A percentile compares a stretch with the other conserved stretches of the same genome.
Conservation (phyloP, 208 protist genomes). For the Angomonas deanei region DNA sequence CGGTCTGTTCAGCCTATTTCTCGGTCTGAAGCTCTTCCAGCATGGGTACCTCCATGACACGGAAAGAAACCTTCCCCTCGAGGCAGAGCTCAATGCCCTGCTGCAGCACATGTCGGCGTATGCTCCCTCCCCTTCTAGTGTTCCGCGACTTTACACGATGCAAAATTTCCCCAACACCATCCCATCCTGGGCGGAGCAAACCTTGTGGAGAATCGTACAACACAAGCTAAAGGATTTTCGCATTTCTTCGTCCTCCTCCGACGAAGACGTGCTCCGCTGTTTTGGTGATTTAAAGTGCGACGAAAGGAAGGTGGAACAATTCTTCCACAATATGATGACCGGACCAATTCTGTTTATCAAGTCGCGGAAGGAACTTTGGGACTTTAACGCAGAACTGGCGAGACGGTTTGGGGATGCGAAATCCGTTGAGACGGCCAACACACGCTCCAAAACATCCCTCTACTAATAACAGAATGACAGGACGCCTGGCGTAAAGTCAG, state of each 20-base stretch:
- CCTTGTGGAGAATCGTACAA: constrained; percentile 19
- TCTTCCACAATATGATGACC: constrained; percentile 22
- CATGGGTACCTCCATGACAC: too few relatives aligned
- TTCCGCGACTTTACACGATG: constrained; percentile 28
- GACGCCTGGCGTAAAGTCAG: neutral
- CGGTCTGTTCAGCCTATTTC: too few relatives aligned
- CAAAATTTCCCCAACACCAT: constrained; percentile 8
- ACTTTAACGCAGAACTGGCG: constrained; percentile 33
- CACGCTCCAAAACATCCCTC: constrained; percentile 27
- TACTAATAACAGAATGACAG: constrained; percentile 6
- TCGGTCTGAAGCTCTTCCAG: too few relatives aligned
- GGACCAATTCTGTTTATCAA: constrained; percentile 29
- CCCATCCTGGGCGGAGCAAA: constrained; percentile 37
- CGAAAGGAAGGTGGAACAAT: constrained; percentile 33
- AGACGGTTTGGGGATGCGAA: constrained; percentile 34
- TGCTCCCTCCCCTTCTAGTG: too few relatives aligned
- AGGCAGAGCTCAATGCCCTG: constrained; percentile 57
- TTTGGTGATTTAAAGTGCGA: constrained; percentile 57
- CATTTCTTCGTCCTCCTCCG: constrained; percentile 13
- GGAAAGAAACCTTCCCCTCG: too few relatives aligned
- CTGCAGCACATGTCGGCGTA: constrained; percentile 58
- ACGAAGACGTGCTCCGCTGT: constrained; percentile 29
- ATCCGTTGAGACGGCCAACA: constrained; percentile 16
- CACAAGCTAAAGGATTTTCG: constrained; percentile 15
- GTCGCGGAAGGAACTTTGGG: constrained; percentile 35